phyloP scores from a whole-genome alignment of 2,329 filamentous ascomycete species.

The Ceratocystis alfenasii region DNA sequence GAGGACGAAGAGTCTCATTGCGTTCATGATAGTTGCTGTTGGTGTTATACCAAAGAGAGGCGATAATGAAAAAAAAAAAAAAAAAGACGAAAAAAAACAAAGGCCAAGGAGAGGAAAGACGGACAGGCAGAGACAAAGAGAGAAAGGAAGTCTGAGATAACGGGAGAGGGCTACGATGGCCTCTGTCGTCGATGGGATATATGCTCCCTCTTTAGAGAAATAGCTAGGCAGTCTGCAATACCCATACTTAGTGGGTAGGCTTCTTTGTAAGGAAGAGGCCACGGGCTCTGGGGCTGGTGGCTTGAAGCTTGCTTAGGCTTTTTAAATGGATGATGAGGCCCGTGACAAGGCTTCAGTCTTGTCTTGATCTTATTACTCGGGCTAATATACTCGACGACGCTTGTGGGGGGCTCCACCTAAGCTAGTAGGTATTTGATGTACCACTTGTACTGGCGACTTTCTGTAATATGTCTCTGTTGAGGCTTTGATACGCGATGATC shows the following conservation, averaged over 20 bases:
- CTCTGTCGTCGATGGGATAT: background rate
- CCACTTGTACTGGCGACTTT: background rate
- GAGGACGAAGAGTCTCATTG: conserved; percentile 86
- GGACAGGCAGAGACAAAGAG: background rate
- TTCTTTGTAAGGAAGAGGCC: conserved; percentile 18
- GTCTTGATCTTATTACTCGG: too few species aligned
- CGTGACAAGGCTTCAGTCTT: background rate
- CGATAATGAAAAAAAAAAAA: background rate
- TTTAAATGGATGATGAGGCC: background rate
- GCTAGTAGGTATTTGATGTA: background rate
- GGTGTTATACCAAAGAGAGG: background rate
- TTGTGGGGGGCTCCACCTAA: background rate
- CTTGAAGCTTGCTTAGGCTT: background rate
- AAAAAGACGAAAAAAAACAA: background rate
- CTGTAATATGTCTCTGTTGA: background rate
- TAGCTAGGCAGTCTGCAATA: background rate
- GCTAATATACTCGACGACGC: background rate
- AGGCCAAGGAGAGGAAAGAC: background rate
- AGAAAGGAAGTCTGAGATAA: background rate
- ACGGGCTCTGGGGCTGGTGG: conserved; percentile 11
- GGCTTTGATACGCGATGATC: too few species aligned
- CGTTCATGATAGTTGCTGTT: conserved; percentile 23
- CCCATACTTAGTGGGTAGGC: background rate
- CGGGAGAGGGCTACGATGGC: background rate
- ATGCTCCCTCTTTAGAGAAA: background rate